These are phyloP conservation scores for Fusarium sp. DNA, from an alignment of 2,329 filamentous ascomycete genomes.

Conservation along the genomic window DNA sequence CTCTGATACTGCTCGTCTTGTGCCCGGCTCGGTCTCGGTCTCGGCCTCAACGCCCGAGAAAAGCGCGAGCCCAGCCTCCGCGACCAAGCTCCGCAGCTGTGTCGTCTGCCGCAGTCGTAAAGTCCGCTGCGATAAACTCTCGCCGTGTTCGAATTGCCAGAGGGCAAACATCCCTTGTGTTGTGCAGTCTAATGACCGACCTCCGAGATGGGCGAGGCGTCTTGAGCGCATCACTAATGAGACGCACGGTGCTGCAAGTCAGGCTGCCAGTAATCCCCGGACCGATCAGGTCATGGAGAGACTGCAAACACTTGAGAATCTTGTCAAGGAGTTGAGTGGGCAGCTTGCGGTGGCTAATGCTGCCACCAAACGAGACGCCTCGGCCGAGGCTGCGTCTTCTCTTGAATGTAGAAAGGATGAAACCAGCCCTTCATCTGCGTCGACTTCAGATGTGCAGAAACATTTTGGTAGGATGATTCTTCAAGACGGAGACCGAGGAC, in stretches of 20 bases:
- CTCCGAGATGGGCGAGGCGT: slow-evolving; percentile 64
- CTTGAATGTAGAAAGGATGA: slow-evolving; percentile 27
- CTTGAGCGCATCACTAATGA: slow-evolving; percentile 52
- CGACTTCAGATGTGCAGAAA: slow-evolving; percentile 46
- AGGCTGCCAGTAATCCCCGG: slow-evolving; percentile 40
- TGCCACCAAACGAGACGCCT: slow-evolving; percentile 39
- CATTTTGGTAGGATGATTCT: slow-evolving; percentile 60
- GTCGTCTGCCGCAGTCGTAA: slow-evolving; percentile 63
- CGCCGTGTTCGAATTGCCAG: slow-evolving; percentile 66
- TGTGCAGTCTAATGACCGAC: slow-evolving; percentile 58
- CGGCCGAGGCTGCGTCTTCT: slow-evolving; percentile 45
- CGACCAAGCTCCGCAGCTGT: slow-evolving; percentile 55
- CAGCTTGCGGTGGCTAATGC: slow-evolving; percentile 56
- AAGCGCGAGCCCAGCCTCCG: slow-evolving; percentile 30
- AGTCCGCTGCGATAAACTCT: slow-evolving; percentile 65
- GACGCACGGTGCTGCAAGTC: background rate
- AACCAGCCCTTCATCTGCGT: slow-evolving; percentile 14
- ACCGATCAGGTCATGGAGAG: slow-evolving; percentile 58
- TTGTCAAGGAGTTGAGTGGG: slow-evolving; percentile 60
- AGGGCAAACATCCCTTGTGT: slow-evolving; percentile 62
- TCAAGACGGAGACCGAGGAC: slow-evolving; percentile 53
- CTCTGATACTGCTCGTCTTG: slow-evolving; percentile 3
- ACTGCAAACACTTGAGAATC: slow-evolving; percentile 57
- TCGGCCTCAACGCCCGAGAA: slow-evolving; percentile 30
- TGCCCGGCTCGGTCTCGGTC: slow-evolving; percentile 30